Percentiles rank a stretch among this genome's conserved stretches.
Conservation (phyloP, 306 rosid genomes). For the Vachellia pachyceras region DNA sequence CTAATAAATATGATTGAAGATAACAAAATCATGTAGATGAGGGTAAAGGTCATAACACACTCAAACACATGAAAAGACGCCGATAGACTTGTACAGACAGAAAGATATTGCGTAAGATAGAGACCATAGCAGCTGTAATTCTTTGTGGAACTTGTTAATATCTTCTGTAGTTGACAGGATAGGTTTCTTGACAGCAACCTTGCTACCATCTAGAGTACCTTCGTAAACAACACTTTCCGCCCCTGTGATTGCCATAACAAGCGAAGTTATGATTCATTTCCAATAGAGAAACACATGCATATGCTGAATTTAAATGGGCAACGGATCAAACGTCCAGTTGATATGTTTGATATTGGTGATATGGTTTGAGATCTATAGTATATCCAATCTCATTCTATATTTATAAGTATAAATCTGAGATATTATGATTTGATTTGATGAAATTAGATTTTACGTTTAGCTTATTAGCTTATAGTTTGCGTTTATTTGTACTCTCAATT, state of each 20-base stretch:
- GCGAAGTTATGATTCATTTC: background rate
- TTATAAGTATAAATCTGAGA: too few relatives aligned
- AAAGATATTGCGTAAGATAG: conserved; percentile 7
- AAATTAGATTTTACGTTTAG: too few relatives aligned
- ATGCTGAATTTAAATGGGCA: conserved; percentile 19
- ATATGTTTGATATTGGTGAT: too few relatives aligned
- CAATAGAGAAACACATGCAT: background rate
- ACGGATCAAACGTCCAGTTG: background rate
- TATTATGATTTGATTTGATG: too few relatives aligned
- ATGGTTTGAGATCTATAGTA: too few relatives aligned
- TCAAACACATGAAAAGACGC: conserved; percentile 17
- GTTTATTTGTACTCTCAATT: too few relatives aligned
- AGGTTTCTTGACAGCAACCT: conserved; percentile 91
- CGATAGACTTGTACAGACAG: background rate
- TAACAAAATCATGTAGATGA: conserved; percentile 9
- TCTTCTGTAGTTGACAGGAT: conserved; percentile 76
- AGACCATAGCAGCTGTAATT: conserved; percentile 83
- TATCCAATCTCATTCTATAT: too few relatives aligned
- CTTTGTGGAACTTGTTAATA: conserved; percentile 81
- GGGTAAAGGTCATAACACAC: conserved; percentile 7
- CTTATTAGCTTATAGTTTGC: too few relatives aligned
- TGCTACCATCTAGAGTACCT: conserved; percentile 72
- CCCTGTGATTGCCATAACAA: conserved; percentile 50
- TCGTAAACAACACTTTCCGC: conserved; percentile 89
- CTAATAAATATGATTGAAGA: conserved; percentile 6